phyloP scores from a whole-genome alignment of 768 basidiomycete species.

The Podaxis pistillaris region DNA sequence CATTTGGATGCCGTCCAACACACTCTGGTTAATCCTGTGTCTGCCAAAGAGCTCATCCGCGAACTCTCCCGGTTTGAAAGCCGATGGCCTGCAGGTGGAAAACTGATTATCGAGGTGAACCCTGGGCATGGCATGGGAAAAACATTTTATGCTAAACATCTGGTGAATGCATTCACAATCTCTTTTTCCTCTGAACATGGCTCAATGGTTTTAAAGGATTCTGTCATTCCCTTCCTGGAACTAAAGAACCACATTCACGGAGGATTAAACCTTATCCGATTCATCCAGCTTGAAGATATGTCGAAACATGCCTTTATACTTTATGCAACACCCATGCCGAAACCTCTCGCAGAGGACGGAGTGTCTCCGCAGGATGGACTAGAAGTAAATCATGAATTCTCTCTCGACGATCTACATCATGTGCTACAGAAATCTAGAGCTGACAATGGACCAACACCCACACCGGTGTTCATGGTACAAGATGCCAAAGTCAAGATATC shows the following conservation, averaged over 20 bases:
- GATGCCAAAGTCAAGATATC: background rate
- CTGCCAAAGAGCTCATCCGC: slow-evolving; percentile 23
- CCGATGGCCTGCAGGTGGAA: slow-evolving; percentile 46
- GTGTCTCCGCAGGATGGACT: background rate
- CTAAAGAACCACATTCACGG: slow-evolving; percentile 38
- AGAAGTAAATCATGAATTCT: background rate
- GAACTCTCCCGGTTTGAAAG: slow-evolving; percentile 25
- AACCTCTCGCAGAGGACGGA: background rate
- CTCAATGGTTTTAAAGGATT: slow-evolving; percentile 1
- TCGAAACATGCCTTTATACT: slow-evolving; percentile 44
- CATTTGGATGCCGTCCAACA: slow-evolving; percentile 22
- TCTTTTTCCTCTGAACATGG: background rate
- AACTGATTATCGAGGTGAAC: slow-evolving; percentile 46
- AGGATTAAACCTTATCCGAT: slow-evolving; percentile 46
- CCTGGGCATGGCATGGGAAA: slow-evolving; percentile 28
- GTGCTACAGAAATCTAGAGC: slow-evolving; percentile 3
- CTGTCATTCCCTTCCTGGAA: slow-evolving; percentile 8
- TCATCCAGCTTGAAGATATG: slow-evolving; percentile 47
- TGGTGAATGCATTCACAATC: slow-evolving; percentile 33
- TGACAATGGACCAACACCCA: background rate
- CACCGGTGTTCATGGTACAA: background rate
- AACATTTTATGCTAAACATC: slow-evolving; percentile 41
- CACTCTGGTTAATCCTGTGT: slow-evolving; percentile 15
- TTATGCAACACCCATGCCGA: slow-evolving; percentile 28
- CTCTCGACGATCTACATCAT: background rate